Percentiles rank a stretch among this genome's conserved stretches.
Conservation (phyloP, 1,284 basidiomycete species). For the Singerocomus rubriflavus region DNA sequence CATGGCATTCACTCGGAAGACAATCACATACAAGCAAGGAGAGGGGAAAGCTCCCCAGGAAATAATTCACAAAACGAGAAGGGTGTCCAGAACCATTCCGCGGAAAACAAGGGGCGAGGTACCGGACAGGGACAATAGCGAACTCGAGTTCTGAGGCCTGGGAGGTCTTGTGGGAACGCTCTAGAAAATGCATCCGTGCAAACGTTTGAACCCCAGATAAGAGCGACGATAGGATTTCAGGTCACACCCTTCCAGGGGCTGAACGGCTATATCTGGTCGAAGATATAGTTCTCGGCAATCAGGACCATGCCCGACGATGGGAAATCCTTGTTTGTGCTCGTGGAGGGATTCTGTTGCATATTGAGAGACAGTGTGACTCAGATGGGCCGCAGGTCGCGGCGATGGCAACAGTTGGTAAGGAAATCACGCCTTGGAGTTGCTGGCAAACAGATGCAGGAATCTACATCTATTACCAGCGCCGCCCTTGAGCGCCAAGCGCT, state of each 20-base stretch:
- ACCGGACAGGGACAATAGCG: slow-evolving; percentile 7
- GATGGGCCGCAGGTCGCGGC: neutral
- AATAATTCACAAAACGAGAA: slow-evolving; percentile 14
- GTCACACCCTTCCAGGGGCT: slow-evolving; percentile 10
- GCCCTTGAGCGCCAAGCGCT: neutral
- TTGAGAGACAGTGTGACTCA: slow-evolving; percentile 3
- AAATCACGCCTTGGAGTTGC: neutral
- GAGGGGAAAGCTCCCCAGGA: slow-evolving; percentile 14
- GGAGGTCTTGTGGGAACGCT: slow-evolving; percentile 15
- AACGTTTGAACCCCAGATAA: slow-evolving; percentile 1
- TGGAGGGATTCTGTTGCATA: slow-evolving; percentile 5
- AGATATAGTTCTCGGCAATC: slow-evolving; percentile 3
- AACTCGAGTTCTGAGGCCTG: slow-evolving; percentile 11
- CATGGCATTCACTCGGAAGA: slow-evolving; percentile 23
- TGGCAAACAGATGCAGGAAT: neutral
- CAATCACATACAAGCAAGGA: slow-evolving; percentile 21
- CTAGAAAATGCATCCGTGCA: neutral
- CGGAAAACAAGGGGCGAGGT: slow-evolving; percentile 19
- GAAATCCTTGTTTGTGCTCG: slow-evolving; percentile 7
- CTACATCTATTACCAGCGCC: slow-evolving; percentile 10
- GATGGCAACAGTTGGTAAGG: neutral
- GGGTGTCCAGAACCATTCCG: slow-evolving; percentile 12
- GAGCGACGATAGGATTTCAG: slow-evolving; percentile 7
- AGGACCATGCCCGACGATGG: neutral
- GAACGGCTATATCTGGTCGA: neutral